phyloP scores from a whole-genome alignment of 139 green algal genomes.

The Picochlorum sp. region DNA sequence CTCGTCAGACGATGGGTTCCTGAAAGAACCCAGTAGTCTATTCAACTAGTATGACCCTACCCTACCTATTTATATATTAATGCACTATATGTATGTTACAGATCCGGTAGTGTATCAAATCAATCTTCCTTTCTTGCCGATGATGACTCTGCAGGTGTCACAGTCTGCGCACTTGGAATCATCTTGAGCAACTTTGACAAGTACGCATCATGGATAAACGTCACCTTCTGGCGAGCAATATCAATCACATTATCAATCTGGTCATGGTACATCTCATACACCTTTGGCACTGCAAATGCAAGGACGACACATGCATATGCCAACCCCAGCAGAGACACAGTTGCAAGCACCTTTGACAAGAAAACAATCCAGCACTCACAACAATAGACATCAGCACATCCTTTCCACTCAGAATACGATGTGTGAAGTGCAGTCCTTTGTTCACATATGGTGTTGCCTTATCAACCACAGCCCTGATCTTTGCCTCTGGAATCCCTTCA shows the following conservation, averaged over 20 bases:
- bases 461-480: constrained; percentile 18
- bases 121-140: constrained; percentile 21
- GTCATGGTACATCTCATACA: constrained; percentile 53
- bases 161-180: constrained; percentile 20
- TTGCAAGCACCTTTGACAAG: constrained; percentile 17
- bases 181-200: constrained; percentile 11
- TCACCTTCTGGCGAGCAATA: constrained; percentile 23
- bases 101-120: not conserved
- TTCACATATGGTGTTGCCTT: constrained; percentile 22
- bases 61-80: too few relatives aligned
- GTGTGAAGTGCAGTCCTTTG: constrained; percentile 11
- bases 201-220: constrained; percentile 30
- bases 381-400: constrained; percentile 9
- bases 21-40: constrained; percentile 12
- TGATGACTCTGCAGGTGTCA: constrained; percentile 25
- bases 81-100: not conserved
- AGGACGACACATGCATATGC: constrained; percentile 17
- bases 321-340: constrained; percentile 31
- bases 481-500: constrained; percentile 26
- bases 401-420: constrained; percentile 10
- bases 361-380: constrained; percentile 24
- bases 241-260: constrained; percentile 38
- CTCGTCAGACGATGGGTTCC: constrained; percentile 30
- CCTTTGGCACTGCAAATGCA: constrained; percentile 34
- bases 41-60: not conserved